Conservation (phyloP, 257 asterid genomes). For the Oldenlandia corymbosa region DNA sequence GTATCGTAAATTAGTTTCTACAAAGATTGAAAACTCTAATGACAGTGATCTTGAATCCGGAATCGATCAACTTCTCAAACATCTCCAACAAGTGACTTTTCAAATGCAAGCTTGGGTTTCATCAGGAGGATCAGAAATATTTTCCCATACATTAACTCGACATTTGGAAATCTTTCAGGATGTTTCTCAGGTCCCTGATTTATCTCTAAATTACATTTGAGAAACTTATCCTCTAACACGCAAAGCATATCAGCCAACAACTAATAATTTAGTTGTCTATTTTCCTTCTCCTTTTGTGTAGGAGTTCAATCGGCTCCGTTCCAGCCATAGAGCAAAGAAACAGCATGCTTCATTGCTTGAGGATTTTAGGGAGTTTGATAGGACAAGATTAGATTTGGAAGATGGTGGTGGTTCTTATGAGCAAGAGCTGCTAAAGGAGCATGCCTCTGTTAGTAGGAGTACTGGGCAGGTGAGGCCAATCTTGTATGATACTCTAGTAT, state of each 20-base stretch:
- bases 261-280: neutral
- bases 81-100: slow-evolving; percentile 74
- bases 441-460: slow-evolving; percentile 66
- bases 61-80: slow-evolving; percentile 73
- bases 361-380: slow-evolving; percentile 95
- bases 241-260: neutral
- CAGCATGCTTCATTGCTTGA: slow-evolving; percentile 96
- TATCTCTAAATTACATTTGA: neutral
- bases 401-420: slow-evolving; percentile 86
- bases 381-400: slow-evolving; percentile 88
- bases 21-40: slow-evolving; percentile 47
- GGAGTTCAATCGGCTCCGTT: slow-evolving; percentile 88
- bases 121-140: slow-evolving; percentile 92
- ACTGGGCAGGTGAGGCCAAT: slow-evolving; percentile 64
- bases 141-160: slow-evolving; percentile 91
- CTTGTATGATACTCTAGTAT: neutral
- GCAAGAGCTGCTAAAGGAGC: slow-evolving; percentile 80
- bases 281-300: slow-evolving; percentile 16
- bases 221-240: too few relatives aligned
- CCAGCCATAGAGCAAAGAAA: slow-evolving; percentile 86
- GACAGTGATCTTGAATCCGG: slow-evolving; percentile 75
- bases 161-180: slow-evolving; percentile 97
- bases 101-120: slow-evolving; percentile 99
- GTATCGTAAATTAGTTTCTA: slow-evolving; percentile 71
- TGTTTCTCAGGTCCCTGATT: slow-evolving; percentile 63